phyloP scores from a whole-genome alignment of 345 rosid species.

The Eucalyptus paniculata region DNA sequence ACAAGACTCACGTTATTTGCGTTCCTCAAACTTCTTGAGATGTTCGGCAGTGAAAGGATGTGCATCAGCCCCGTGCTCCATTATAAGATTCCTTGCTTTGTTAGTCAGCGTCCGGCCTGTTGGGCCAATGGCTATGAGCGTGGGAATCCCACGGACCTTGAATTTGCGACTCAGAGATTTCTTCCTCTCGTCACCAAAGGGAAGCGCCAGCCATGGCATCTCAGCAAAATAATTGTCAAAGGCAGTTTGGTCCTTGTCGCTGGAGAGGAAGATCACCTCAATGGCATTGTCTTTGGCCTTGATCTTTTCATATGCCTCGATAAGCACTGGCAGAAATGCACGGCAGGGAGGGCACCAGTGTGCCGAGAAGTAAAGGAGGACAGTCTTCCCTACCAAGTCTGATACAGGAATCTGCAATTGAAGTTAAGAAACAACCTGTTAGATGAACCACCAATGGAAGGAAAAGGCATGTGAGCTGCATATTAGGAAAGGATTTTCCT shows the following conservation, averaged over 20 bases:
- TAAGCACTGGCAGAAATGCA: conserved; percentile 20
- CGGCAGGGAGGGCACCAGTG: conserved; percentile 32
- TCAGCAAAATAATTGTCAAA: conserved; percentile 7
- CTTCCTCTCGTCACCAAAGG: conserved; percentile 22
- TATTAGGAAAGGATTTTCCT: not conserved
- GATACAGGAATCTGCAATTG: conserved; percentile 15
- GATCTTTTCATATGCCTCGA: conserved; percentile 16
- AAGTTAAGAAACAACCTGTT: not conserved
- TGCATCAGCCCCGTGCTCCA: conserved; percentile 16
- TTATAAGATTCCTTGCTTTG: conserved; percentile 8
- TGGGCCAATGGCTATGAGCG: conserved; percentile 21
- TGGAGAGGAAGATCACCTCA: conserved; percentile 25
- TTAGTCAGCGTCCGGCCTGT: conserved; percentile 11
- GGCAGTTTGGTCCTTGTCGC: conserved; percentile 19
- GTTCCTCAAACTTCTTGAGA: conserved; percentile 3
- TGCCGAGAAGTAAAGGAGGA: conserved; percentile 36
- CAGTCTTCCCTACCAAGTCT: conserved; percentile 21
- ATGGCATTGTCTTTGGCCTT: conserved; percentile 13
- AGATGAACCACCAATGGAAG: not conserved
- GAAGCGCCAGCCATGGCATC: conserved; percentile 37
- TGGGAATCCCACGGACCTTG: conserved; percentile 19
- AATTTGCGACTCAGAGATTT: conserved; percentile 10
- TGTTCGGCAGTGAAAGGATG: conserved; percentile 21
- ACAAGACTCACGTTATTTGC: conserved; percentile 26
- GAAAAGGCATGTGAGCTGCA: not conserved